A percentile compares a stretch with the other conserved stretches of the same genome.
Evolutionary conservation across 768 basidiomycete genomes (phyloP).

Genomic region (Panaeolus cyanescens): DNA sequence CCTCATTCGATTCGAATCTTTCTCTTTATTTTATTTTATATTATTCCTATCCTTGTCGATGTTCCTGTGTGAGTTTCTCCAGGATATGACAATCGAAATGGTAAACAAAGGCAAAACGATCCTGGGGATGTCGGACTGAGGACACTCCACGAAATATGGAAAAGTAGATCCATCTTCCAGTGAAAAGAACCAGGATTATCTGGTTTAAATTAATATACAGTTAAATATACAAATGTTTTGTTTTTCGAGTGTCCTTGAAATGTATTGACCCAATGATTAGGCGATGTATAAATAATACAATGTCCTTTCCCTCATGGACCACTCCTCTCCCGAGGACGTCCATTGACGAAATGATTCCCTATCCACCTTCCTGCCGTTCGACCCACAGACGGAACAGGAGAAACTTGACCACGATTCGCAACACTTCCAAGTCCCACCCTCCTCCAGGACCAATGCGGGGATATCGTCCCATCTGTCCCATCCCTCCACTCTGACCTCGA

Average conservation of each 20-base stretch:
- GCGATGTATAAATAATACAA: background rate
- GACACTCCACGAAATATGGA: too few species aligned
- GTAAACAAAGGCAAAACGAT: too few species aligned
- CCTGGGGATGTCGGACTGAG: too few species aligned
- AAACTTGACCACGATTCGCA: background rate
- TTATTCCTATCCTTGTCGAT: background rate
- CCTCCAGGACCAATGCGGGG: background rate
- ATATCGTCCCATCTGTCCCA: background rate
- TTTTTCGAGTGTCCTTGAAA: background rate
- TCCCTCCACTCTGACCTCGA: conserved; percentile 3
- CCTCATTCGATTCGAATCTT: background rate
- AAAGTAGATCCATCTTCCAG: too few species aligned
- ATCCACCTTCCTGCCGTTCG: background rate
- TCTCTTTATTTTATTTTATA: background rate
- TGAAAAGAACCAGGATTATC: background rate
- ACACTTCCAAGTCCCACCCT: background rate
- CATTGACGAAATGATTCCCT: background rate
- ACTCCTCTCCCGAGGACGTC: background rate
- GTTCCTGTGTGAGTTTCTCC: background rate
- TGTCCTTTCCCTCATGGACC: background rate
- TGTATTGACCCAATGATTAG: background rate
- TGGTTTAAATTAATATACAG: background rate
- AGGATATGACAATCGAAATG: too few species aligned
- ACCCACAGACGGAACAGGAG: background rate
- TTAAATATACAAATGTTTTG: background rate